These are phyloP conservation scores for Protea cynaroides DNA, from an alignment of 164 flowering plant species.

Conservation along the genomic window DNA sequence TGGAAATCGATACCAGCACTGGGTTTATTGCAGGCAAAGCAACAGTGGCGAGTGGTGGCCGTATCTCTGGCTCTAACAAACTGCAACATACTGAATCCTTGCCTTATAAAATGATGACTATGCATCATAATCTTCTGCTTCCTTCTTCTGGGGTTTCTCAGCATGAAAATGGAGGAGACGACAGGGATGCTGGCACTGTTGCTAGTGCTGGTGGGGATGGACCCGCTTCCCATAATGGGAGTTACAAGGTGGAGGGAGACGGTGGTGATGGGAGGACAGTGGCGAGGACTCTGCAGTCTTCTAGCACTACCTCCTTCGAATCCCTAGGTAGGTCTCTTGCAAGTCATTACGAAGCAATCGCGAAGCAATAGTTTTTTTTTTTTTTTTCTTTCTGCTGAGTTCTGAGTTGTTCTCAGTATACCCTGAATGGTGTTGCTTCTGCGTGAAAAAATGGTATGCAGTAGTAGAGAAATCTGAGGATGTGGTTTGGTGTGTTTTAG, in stretches of 20 bases:
- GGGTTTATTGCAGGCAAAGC: constrained; percentile 23
- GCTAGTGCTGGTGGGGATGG: constrained; percentile 7
- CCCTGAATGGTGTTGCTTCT: neutral
- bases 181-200: constrained; percentile 30
- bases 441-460: neutral
- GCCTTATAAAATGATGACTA: constrained; percentile 21
- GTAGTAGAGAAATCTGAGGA: constrained; percentile 1
- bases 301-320: constrained; percentile 24
- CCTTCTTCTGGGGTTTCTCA: neutral
- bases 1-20: constrained; percentile 18
- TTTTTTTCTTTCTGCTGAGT: no score
- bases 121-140: constrained; percentile 13
- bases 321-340: constrained; percentile 28
- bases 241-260: constrained; percentile 17
- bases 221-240: neutral
- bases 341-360: no score
- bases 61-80: constrained; percentile 36
- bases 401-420: no score
- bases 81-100: constrained; percentile 29
- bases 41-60: constrained; percentile 10
- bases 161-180: neutral
- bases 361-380: no score
- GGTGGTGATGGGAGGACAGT: constrained; percentile 11
- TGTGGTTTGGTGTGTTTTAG: constrained; percentile 4
- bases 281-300: constrained; percentile 32